phyloP scores from a whole-genome alignment of 257 asterid genomes.

The Solanum sejunctum region DNA sequence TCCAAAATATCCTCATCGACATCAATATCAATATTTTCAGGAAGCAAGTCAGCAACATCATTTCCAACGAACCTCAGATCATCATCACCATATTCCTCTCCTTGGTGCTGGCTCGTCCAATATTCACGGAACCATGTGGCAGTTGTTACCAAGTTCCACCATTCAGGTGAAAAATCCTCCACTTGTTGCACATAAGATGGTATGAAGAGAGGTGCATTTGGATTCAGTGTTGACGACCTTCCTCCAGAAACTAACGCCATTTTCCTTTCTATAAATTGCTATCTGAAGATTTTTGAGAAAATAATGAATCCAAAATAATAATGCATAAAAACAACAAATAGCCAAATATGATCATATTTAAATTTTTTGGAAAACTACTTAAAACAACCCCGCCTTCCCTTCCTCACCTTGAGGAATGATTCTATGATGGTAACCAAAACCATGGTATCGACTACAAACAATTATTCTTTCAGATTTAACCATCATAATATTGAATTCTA shows the following conservation, averaged over 20 bases:
- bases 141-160: conserved; percentile 87
- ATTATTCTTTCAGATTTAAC: background rate
- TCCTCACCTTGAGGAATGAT: background rate
- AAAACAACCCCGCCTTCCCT: background rate
- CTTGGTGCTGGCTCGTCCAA: conserved; percentile 72
- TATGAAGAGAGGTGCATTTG: conserved; percentile 69
- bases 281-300: background rate
- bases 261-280: background rate
- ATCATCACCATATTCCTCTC: conserved; percentile 31
- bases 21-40: conserved; percentile 68
- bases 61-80: conserved; percentile 14
- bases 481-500: background rate
- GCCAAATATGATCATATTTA: background rate
- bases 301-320: background rate
- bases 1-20: conserved; percentile 71
- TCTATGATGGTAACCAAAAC: background rate
- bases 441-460: background rate
- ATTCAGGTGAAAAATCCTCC: conserved; percentile 93
- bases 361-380: background rate
- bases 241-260: conserved; percentile 82
- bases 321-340: background rate
- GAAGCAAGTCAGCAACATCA: conserved; percentile 42
- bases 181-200: conserved; percentile 83
- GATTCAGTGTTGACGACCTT: conserved; percentile 75
- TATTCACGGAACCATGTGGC: conserved; percentile 72